Conservation (phyloP, 176 grass and related monocot species). For the Triticum turgidum region DNA sequence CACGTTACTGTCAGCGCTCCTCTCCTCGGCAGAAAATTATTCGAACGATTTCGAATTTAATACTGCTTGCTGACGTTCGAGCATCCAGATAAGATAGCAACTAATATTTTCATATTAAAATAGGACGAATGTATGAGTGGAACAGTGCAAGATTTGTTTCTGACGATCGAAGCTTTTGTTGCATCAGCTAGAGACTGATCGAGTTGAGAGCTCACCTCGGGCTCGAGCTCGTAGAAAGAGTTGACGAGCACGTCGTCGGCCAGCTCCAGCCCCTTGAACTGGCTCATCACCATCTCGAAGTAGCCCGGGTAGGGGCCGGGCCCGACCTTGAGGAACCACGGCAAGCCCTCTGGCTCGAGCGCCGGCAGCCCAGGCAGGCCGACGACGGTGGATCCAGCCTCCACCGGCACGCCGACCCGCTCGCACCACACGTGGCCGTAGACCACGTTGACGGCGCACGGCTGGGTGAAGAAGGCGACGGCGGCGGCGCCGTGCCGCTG, state of each 20-base stretch:
- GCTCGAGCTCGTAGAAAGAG: constrained; percentile 72
- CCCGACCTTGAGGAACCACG: constrained; percentile 47
- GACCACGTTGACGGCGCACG: constrained; percentile 52
- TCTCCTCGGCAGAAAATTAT: no score
- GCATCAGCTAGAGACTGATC: no score
- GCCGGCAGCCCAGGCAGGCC: constrained; percentile 39
- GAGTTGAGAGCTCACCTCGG: constrained; percentile 37
- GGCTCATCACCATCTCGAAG: constrained; percentile 44
- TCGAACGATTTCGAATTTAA: no score
- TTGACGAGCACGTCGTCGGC: constrained; percentile 72
- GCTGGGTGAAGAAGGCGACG: constrained; percentile 71
- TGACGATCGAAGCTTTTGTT: no score
- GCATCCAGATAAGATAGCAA: no score
- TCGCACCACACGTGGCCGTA: constrained; percentile 47
- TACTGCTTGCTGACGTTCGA: no score
- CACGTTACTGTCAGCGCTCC: background rate
- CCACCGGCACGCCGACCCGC: constrained; percentile 40
- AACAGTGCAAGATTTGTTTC: no score
- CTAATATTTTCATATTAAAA: no score
- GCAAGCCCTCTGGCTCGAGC: constrained; percentile 38
- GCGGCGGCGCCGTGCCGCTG: constrained; percentile 14
- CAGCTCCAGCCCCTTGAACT: constrained; percentile 55
- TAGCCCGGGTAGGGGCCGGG: constrained; percentile 29
- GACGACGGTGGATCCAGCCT: background rate
- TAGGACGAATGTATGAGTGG: no score